Conservation (phyloP, 2,329 filamentous ascomycete genomes). For the Fusarium piperis region DNA sequence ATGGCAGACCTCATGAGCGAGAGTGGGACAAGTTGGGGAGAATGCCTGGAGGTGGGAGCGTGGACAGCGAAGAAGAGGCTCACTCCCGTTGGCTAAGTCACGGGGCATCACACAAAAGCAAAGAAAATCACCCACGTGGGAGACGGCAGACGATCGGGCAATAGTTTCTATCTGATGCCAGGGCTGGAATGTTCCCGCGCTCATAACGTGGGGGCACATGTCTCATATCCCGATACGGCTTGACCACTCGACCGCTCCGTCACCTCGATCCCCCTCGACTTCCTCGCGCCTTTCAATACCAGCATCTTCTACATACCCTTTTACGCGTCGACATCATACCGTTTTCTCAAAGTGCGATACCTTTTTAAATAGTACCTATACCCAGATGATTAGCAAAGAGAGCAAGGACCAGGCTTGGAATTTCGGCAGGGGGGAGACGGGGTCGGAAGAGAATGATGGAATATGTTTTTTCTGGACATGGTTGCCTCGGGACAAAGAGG, state of each 20-base stretch:
- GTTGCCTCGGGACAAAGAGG: constrained; percentile 5
- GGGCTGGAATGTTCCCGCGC: constrained; percentile 14
- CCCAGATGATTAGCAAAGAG: constrained; percentile 40
- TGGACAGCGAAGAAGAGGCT: constrained; percentile 83
- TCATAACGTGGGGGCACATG: not conserved
- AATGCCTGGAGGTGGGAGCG: constrained; percentile 87
- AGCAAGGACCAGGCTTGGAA: constrained; percentile 18
- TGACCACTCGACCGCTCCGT: not conserved
- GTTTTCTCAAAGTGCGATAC: constrained; percentile 84
- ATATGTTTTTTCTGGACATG: not conserved
- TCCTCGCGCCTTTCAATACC: not conserved
- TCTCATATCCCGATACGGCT: not conserved
- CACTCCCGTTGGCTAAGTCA: constrained; percentile 6
- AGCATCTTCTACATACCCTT: constrained; percentile 13
- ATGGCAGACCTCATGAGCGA: constrained; percentile 84
- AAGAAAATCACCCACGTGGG: constrained; percentile 18
- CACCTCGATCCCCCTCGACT: not conserved
- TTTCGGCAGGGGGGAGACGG: not conserved
- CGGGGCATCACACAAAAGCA: constrained; percentile 19
- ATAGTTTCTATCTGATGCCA: constrained; percentile 23
- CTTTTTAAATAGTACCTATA: constrained; percentile 77
- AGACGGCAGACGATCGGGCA: constrained; percentile 3
- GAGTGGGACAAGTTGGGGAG: constrained; percentile 80
- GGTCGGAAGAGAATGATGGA: constrained; percentile 4
- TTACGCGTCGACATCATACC: constrained; percentile 68